phyloP scores from a whole-genome alignment of 495 filamentous ascomycete species.

The Penicillium waksmanii region DNA sequence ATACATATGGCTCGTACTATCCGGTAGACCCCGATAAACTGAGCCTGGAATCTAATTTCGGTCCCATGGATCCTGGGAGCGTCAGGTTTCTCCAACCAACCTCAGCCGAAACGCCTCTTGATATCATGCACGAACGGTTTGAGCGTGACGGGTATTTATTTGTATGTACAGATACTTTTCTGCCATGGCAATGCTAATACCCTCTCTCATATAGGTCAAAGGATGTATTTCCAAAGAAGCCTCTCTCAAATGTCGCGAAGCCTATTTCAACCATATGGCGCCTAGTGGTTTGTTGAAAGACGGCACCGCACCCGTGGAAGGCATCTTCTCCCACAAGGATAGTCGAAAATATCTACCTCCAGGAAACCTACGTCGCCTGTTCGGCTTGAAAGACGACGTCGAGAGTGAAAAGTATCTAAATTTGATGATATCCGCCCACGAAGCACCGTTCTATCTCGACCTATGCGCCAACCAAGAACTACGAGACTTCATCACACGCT shows the following conservation, averaged over 20 bases:
- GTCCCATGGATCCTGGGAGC: not conserved
- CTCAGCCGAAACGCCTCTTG: not conserved
- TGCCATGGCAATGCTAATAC: not conserved
- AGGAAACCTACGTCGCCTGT: not conserved
- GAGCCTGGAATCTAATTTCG: not conserved
- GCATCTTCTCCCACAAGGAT: constrained; percentile 2
- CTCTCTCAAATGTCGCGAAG: constrained; percentile 1
- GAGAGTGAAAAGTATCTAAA: not conserved
- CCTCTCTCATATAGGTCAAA: not conserved
- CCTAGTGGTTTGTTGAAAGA: constrained; percentile 1
- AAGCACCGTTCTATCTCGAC: not conserved
- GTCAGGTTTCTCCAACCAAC: not conserved
- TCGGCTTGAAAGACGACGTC: not conserved
- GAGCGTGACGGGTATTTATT: constrained; percentile 2
- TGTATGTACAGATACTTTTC: not conserved
- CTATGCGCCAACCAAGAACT: constrained; percentile 2
- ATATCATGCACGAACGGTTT: constrained; percentile 1
- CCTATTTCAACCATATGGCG: not conserved
- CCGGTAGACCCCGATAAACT: not conserved
- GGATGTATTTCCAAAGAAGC: not conserved
- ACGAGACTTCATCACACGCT: not conserved
- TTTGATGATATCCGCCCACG: not conserved
- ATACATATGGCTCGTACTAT: not conserved
- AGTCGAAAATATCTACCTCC: constrained; percentile 1
- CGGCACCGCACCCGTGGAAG: not conserved